phyloP scores from a whole-genome alignment of 768 basidiomycete genomes.

The Lactarius psammicola region DNA sequence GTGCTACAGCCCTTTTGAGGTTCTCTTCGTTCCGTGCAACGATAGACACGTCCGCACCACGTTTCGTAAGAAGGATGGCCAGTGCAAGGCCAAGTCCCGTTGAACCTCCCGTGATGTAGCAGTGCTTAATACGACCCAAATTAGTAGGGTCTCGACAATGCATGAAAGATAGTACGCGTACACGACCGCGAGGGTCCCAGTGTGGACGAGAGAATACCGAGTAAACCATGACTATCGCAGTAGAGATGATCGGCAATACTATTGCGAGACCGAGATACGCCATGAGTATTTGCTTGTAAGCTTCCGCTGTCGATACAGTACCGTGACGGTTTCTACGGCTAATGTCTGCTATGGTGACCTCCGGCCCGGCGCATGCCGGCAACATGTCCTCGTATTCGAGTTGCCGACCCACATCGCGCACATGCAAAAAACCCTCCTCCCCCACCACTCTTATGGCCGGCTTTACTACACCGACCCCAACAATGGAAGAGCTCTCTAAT shows the following conservation, averaged over 20 bases:
- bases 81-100: constrained; percentile 77
- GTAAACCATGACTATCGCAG: constrained; percentile 17
- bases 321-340: background rate
- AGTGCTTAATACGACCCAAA: constrained; percentile 52
- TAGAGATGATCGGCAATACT: constrained; percentile 6
- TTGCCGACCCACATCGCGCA: background rate
- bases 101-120: constrained; percentile 85
- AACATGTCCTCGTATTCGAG: background rate
- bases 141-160: background rate
- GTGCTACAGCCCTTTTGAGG: constrained; percentile 55
- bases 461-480: background rate
- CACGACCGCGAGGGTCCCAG: constrained; percentile 34
- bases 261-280: background rate
- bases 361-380: background rate
- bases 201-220: constrained; percentile 33
- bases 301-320: background rate
- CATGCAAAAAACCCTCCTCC: too few relatives aligned
- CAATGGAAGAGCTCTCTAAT: background rate
- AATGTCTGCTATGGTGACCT: background rate
- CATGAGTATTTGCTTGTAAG: background rate
- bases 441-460: background rate
- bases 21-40: constrained; percentile 72
- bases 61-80: constrained; percentile 59
- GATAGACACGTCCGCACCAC: constrained; percentile 82
- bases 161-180: background rate